Evolutionary conservation across 2,329 filamentous ascomycete species (phyloP), one percentile per base, ranked within the genome.

Genomic region (Phyllosticta citrichinensis): DNA sequence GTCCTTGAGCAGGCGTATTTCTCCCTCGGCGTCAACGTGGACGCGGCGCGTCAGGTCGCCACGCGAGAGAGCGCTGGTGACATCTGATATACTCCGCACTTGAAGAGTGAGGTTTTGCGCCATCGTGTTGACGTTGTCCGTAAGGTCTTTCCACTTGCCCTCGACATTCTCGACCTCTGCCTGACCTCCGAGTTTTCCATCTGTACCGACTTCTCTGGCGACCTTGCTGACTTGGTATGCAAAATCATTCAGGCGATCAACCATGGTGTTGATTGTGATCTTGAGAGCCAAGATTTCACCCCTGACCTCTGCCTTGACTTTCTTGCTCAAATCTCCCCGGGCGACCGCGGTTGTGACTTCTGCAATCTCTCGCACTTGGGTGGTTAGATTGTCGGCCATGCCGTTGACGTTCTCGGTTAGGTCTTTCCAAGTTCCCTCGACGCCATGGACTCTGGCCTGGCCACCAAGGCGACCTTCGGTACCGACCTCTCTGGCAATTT

Each of bases 21-120:
- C 93, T 75, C 93, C 93, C 74, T 93, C 91, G 59, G 93, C 93
- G 68, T 96, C 88, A 8, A 97, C 93, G 66, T 96, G 89, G 68
- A 97, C 96, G 77, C 94, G 94, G 74, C 92, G 89, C 74, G 89
- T 95, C 84, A 97, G 91, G 76, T 97, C 91, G 70, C 93, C 93
- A 71, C 94, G 91, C 65, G 92, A 92, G 74, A 96, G 96, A 66
- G 92, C 91, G 74, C 96, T 91, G 1, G 91, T 96, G 69, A 96
- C 92, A 61, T 91, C 89, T 1, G 92, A 97, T 63, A 96, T 96
- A 77, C 89, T 90, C 74, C 91, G 86, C 67, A 96, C 91, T 77
- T 90, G 80, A 56, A 75, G 71, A 6, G 83, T 86, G 67, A 86
- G 71, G 69, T 86, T 86, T 66, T 83, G 81, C 53, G 83, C 83